Evolutionary conservation across 2,329 filamentous ascomycete species (phyloP), one percentile per base, ranked within the genome.

Genomic region (Ceratocystis ficicola): DNA sequence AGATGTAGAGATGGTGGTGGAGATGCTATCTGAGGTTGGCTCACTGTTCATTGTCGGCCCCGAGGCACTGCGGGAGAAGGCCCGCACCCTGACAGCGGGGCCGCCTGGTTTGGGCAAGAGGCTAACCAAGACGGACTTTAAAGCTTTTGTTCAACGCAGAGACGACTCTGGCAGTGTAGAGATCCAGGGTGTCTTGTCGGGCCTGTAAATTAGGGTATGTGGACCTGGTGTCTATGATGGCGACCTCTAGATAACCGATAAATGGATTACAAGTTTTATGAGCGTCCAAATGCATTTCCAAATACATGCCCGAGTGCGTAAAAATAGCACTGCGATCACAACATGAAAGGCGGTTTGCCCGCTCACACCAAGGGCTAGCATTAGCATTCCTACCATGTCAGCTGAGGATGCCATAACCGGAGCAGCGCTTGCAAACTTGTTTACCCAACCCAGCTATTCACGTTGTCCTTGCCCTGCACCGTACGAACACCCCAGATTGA

Each of bases 1-100:
- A 71, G 84, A 88, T 50, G 84, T 86, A 62, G 82, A 83, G 70
- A 81, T 81, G 28, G 83, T 84, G 65, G 83, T 96, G 70, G 93
- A 99, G 77, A 83, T 96, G 59, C 77, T 99, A 68, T 87, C 90
- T 30, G 94, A 99, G 78, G 90, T 99, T 67, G 93, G 92, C 10
- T 96, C 92, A 72, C 77, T 99, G 64, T 99, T 99, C 74, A 95
- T 99, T 69, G 90, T 99, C 72, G 90, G 90, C 1, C 84, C 87
- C 10, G 88, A 92, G 74, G 88, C 88, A 44, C 77, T 92, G 68
- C 79, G 84, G 62, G 88, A 92, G 75, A 82, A 88, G 71, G 82
- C 86, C 64, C 79, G 87, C 66, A 84, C 83, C 67, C 75, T 87
- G 67, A 79, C 73, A 68, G 74, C 74, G 66, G 78, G 72, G 63